Evolutionary conservation across 2,329 filamentous ascomycete genomes (phyloP).

Genomic region (Niveomyces coronatus): DNA sequence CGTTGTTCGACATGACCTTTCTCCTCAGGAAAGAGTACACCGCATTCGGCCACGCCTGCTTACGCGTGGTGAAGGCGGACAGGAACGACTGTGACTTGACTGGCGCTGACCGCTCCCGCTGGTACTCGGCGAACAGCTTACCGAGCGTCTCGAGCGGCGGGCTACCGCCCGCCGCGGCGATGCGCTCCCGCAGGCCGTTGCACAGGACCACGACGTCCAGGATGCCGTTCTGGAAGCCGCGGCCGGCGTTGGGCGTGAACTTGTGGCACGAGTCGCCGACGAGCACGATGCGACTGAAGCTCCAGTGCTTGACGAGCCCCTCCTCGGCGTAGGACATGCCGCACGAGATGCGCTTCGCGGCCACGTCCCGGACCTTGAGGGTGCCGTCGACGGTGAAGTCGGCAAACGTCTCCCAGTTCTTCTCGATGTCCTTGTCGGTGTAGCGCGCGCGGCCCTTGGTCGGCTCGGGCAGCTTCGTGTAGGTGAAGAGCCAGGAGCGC

Average conservation of each 20-base stretch:
- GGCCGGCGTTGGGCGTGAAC: conserved; percentile 20
- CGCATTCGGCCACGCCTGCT: neutral
- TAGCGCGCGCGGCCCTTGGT: conserved; percentile 16
- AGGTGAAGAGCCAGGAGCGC: conserved; percentile 19
- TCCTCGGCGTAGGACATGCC: conserved; percentile 20
- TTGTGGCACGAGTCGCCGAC: conserved; percentile 22
- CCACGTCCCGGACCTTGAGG: conserved; percentile 15
- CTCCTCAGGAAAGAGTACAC: neutral
- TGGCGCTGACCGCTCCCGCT: neutral
- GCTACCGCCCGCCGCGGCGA: neutral
- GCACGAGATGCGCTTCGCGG: conserved; percentile 6
- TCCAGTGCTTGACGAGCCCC: conserved; percentile 19
- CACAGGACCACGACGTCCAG: conserved; percentile 16
- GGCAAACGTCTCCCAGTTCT: conserved; percentile 14
- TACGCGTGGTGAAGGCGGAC: neutral
- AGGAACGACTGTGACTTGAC: neutral
- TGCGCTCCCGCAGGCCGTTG: conserved; percentile 9
- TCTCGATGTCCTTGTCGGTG: conserved; percentile 17
- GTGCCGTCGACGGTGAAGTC: conserved; percentile 16
- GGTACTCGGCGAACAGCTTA: neutral
- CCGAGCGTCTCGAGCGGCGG: neutral
- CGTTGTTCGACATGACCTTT: neutral
- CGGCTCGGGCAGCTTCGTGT: conserved; percentile 16
- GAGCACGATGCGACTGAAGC: conserved; percentile 18
- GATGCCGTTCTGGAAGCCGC: conserved; percentile 20